Conservation (phyloP, 176 grass and related monocot genomes). For the Musa itinerans region DNA sequence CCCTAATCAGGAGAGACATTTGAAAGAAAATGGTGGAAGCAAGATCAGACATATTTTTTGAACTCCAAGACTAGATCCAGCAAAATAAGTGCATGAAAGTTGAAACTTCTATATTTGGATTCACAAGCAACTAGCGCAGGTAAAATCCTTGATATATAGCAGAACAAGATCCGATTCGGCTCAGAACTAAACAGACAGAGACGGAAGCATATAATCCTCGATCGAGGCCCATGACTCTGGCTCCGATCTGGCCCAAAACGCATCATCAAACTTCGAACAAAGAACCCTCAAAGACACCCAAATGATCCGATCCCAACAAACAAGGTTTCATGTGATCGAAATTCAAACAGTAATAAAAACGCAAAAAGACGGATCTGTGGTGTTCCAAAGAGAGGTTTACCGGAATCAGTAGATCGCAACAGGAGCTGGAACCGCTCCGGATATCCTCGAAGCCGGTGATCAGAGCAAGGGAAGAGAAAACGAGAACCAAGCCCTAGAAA, state of each 20-base stretch:
- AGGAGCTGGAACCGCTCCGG: neutral
- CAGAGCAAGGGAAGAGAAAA: neutral
- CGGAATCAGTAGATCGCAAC: neutral
- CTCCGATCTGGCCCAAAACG: neutral
- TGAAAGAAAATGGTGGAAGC: neutral
- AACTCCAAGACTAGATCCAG: too few relatives aligned
- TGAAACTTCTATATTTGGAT: neutral
- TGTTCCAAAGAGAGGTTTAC: neutral
- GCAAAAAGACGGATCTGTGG: neutral
- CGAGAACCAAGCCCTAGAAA: neutral
- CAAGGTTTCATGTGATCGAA: neutral
- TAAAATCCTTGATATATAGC: neutral
- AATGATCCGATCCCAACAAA: neutral
- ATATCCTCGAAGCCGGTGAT: neutral
- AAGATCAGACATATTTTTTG: neutral
- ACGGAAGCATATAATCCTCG: neutral
- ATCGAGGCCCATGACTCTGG: neutral
- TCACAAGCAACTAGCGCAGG: neutral
- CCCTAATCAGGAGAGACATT: too few relatives aligned
- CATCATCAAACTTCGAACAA: neutral
- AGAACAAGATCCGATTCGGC: too few relatives aligned
- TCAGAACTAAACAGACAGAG: too few relatives aligned
- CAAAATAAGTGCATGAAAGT: too few relatives aligned
- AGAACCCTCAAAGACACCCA: neutral
- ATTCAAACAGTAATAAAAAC: neutral